Conservation (phyloP, 2,329 filamentous ascomycete species). For the Mycosphaerella sp. region DNA sequence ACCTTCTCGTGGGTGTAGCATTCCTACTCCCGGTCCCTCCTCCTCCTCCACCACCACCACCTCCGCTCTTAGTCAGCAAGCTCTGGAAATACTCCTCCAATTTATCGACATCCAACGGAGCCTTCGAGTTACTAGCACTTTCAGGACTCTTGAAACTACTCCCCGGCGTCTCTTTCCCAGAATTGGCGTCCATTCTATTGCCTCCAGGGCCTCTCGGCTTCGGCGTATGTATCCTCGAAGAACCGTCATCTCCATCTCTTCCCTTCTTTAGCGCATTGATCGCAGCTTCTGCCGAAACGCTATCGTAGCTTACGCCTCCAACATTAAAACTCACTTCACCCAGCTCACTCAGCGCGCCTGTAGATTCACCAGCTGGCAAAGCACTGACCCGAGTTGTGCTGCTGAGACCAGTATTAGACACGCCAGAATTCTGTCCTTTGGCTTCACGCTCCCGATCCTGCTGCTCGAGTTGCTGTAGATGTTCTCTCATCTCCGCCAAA, state of each 20-base stretch:
- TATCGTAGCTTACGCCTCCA: conserved; percentile 71
- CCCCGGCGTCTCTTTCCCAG: conserved; percentile 6
- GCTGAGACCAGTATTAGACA: conserved; percentile 20
- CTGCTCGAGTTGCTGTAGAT: conserved; percentile 68
- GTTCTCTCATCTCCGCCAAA: conserved; percentile 38
- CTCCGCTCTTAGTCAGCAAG: conserved; percentile 49
- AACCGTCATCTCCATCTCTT: conserved; percentile 5
- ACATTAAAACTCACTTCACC: conserved; percentile 66
- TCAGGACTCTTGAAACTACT: conserved; percentile 23
- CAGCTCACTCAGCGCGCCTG: conserved; percentile 29
- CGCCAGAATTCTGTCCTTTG: conserved; percentile 14
- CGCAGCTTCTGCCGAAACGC: conserved; percentile 28
- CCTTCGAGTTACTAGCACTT: conserved; percentile 33
- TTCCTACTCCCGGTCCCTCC: conserved; percentile 8
- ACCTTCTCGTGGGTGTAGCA: conserved; percentile 15
- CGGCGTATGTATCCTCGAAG: conserved; percentile 13
- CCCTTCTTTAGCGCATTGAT: conserved; percentile 30
- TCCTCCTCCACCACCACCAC: conserved; percentile 12
- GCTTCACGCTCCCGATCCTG: conserved; percentile 51
- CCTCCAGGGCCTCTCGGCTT: conserved; percentile 14
- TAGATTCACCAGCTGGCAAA: conserved; percentile 34
- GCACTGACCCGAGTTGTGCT: conserved; percentile 18
- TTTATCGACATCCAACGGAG: conserved; percentile 46
- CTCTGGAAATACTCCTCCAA: conserved; percentile 55
- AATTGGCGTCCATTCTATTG: conserved; percentile 10